Base-by-base conservation (phyloP, 2,329 filamentous ascomycete genomes). In the Aspergillus tamarii region DNA sequence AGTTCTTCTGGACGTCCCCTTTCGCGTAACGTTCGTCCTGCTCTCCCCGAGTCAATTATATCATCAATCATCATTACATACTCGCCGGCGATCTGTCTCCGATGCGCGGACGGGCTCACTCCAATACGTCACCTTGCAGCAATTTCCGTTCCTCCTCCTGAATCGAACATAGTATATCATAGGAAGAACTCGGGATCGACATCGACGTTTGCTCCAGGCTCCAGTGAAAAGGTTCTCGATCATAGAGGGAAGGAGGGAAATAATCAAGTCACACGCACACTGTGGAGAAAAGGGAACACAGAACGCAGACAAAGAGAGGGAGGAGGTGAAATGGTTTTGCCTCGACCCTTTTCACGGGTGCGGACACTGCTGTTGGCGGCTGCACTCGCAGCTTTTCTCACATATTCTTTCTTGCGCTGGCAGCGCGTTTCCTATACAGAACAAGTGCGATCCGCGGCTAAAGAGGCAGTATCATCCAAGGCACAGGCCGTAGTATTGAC, bases 291-390 rank as follows among this genome's bases (percentile, higher is more conserved):
- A 14, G 34, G 12, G n/a, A 3, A 26, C 26, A n/a, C 26, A 55
- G 32, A 14, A 39, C 26, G 32, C 11, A 36, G 30, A 54, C 11
- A 26, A 39, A 6, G 52, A 48, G 30, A 23, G n/a, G 52, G 21
- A 41, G n/a, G n/a, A 55, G 30, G 32, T 39, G 34, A 46, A 30
- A 72, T 71, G 67, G 30, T 60, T 32, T 53, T 65, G 32, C 64
- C 58, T 64, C 70, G 64, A 54, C 63, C 65, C 7, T 46, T 64
- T 34, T 63, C 64, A 48, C 66, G 68, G 21, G 32, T 67, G 59
- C 70, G 71, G 43, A 63, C 61, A 2, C 28, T 73, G 21, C 34
- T 72, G 26, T 59, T 69, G 32, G 69, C 66, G n/a, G 41, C 67
- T 21, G 26, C 64, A 16, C 52, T 69, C 26, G 48, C 62, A 4